Evolutionary conservation across 352 stramenopile genomes (phyloP).

Genomic region (Globisporangium irregulare): DNA sequence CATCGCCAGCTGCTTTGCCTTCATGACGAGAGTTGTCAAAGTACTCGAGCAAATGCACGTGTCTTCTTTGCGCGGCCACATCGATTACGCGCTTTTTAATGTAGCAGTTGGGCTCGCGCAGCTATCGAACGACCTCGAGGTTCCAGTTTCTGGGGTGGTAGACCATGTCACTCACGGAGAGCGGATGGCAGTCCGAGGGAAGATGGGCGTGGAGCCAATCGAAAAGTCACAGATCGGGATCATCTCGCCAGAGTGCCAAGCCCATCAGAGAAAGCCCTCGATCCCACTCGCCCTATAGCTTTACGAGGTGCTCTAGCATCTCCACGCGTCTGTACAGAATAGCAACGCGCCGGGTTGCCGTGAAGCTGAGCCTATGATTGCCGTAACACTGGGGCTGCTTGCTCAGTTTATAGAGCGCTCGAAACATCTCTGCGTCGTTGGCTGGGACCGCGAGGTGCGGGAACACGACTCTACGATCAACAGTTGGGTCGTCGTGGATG

Average conservation of each 20-base stretch:
- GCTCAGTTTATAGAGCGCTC: background rate
- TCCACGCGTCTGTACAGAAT: constrained; percentile 1
- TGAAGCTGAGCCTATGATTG: background rate
- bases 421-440: constrained; percentile 7
- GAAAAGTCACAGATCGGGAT: too few relatives aligned
- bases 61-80: background rate
- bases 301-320: background rate
- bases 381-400: background rate
- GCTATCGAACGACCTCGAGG: background rate
- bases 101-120: background rate
- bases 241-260: too few relatives aligned
- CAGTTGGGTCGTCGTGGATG: background rate
- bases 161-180: too few relatives aligned
- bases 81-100: background rate
- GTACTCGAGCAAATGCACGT: background rate
- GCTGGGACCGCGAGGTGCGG: constrained; percentile 8
- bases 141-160: background rate
- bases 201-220: too few relatives aligned
- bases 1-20: background rate
- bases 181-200: too few relatives aligned
- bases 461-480: background rate
- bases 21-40: background rate
- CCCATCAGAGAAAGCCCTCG: too few relatives aligned
- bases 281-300: too few relatives aligned
- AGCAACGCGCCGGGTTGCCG: background rate